Conservation (phyloP, 208 protist species). For the Wallacemonas sp. region DNA sequence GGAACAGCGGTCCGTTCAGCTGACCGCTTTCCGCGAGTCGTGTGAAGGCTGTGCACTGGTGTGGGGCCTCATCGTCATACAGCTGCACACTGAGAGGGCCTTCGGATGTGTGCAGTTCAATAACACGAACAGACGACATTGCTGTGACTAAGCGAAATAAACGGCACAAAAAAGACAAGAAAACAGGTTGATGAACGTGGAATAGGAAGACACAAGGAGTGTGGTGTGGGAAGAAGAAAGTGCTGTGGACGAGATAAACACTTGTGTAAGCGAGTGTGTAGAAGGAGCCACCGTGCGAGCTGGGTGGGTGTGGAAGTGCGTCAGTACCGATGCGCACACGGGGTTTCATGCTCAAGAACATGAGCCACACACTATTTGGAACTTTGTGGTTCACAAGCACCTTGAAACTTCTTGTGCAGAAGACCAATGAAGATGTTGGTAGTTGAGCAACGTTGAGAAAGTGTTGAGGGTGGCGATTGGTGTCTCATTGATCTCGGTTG, state of each 20-base stretch:
- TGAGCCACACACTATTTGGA: too few species aligned
- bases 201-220: too few species aligned
- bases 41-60: conserved; percentile 33
- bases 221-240: background rate
- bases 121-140: conserved; percentile 21
- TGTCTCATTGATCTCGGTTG: conserved; percentile 59
- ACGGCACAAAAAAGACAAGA: background rate
- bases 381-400: too few species aligned
- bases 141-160: background rate
- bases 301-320: too few species aligned
- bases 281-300: too few species aligned
- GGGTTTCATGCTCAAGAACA: too few species aligned
- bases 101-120: conserved; percentile 43
- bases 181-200: background rate
- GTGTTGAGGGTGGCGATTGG: background rate
- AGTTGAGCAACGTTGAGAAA: too few species aligned
- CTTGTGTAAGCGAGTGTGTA: too few species aligned
- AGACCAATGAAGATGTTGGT: too few species aligned
- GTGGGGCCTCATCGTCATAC: conserved; percentile 37
- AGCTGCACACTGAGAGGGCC: conserved; percentile 57
- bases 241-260: background rate
- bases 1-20: conserved; percentile 40
- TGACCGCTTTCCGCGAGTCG: conserved; percentile 52
- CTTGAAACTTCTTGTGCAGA: too few species aligned
- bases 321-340: too few species aligned